These are phyloP conservation scores for Bromus sterilis DNA, from an alignment of 176 grass and related monocot species.

Conservation along the genomic window DNA sequence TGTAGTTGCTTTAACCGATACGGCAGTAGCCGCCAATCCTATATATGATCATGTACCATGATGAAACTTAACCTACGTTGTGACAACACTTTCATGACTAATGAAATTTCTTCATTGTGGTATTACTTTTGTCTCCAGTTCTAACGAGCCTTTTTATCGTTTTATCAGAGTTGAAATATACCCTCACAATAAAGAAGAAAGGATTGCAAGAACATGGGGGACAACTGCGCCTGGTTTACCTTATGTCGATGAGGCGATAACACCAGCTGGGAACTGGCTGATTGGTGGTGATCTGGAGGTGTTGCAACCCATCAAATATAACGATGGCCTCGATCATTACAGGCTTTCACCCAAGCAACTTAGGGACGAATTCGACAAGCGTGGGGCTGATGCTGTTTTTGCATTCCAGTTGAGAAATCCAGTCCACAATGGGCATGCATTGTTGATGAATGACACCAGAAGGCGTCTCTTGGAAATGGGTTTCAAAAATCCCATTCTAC, in stretches of 20 bases:
- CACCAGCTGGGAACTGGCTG: slow-evolving; percentile 66
- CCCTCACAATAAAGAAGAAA: slow-evolving; percentile 97
- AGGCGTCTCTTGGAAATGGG: slow-evolving; percentile 85
- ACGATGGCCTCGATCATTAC: slow-evolving; percentile 86
- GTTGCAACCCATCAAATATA: slow-evolving; percentile 77
- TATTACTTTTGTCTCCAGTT: background rate
- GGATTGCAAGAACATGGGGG: slow-evolving; percentile 87
- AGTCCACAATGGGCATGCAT: slow-evolving; percentile 84
- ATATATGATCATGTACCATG: background rate
- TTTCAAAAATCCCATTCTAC: slow-evolving; percentile 83
- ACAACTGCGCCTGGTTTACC: slow-evolving; percentile 77
- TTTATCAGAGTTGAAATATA: slow-evolving; percentile 76
- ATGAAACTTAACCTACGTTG: background rate
- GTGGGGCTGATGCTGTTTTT: slow-evolving; percentile 83
- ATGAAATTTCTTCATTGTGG: background rate
- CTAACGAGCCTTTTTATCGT: background rate
- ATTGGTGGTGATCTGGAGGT: slow-evolving; percentile 93
- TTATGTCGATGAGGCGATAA: slow-evolving; percentile 81
- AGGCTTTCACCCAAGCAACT: slow-evolving; percentile 70
- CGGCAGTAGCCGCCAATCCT: background rate
- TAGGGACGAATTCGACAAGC: slow-evolving; percentile 63
- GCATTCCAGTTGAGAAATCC: slow-evolving; percentile 93
- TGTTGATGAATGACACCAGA: slow-evolving; percentile 92
- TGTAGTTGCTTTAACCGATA: background rate
- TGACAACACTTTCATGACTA: background rate